Evolutionary conservation across 2,329 filamentous ascomycete genomes (phyloP).

Genomic region (Plenodomus biglobosus): DNA sequence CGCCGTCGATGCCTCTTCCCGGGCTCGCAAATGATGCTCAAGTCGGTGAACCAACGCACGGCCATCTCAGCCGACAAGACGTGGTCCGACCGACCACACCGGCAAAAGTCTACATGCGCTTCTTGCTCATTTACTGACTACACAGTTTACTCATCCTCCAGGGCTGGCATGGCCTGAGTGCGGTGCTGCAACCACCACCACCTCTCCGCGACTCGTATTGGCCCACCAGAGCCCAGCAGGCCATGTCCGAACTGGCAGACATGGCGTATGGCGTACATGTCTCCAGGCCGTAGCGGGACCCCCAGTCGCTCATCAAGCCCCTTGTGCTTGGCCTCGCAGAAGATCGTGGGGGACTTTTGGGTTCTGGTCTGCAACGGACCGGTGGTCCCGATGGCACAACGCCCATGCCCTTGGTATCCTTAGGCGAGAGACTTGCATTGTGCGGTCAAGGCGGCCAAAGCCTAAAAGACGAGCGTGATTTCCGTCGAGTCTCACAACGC

Average conservation of each 20-base stretch:
- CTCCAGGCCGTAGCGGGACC: constrained; percentile 18
- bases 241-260: constrained; percentile 3
- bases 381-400: constrained; percentile 22
- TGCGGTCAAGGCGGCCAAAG: neutral
- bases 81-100: no score
- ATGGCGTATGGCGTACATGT: neutral
- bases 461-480: neutral
- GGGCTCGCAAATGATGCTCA: constrained; percentile 17
- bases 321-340: constrained; percentile 26
- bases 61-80: constrained; percentile 12
- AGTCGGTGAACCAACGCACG: constrained; percentile 18
- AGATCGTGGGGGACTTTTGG: constrained; percentile 28
- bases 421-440: constrained; percentile 3
- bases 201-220: constrained; percentile 11
- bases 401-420: constrained; percentile 10
- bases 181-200: constrained; percentile 16
- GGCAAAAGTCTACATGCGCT: constrained; percentile 9
- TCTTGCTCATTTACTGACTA: neutral
- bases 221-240: constrained; percentile 9
- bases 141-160: constrained; percentile 2
- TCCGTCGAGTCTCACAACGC: neutral
- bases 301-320: constrained; percentile 23
- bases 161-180: constrained; percentile 13
- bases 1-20: constrained; percentile 23
- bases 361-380: constrained; percentile 17